Percentiles rank a stretch among this genome's conserved stretches.
Conservation (phyloP, 495 filamentous ascomycete species). For the Eremomyces bilateralis region DNA sequence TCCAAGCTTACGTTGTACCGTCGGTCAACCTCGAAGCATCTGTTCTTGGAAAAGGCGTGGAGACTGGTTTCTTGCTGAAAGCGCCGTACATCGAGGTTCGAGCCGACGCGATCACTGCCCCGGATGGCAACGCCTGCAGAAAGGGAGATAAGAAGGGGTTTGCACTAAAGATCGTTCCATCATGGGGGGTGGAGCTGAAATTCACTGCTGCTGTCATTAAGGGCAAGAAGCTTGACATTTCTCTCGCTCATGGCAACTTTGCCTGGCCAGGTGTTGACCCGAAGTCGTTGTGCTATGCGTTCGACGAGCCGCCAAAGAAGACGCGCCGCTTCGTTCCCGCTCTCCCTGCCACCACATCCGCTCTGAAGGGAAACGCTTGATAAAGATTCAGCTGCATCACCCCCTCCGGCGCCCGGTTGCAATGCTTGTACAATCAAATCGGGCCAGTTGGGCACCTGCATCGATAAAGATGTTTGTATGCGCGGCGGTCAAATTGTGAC, state of each 20-base stretch:
- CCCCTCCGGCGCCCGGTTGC: too few relatives aligned
- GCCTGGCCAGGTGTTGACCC: not conserved
- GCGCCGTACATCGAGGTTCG: constrained; percentile 15
- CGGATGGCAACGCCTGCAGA: constrained; percentile 1
- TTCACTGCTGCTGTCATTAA: not conserved
- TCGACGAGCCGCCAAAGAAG: too few relatives aligned
- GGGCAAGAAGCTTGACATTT: not conserved
- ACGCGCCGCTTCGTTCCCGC: too few relatives aligned
- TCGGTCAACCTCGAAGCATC: constrained; percentile 13
- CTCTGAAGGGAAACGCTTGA: too few relatives aligned
- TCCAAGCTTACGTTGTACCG: constrained; percentile 14
- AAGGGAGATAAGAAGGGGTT: not conserved
- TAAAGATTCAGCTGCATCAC: too few relatives aligned
- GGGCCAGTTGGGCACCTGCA: too few relatives aligned
- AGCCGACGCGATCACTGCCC: constrained; percentile 10
- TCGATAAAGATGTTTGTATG: too few relatives aligned
- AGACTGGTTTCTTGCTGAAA: constrained; percentile 18
- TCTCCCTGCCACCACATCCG: too few relatives aligned
- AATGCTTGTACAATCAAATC: too few relatives aligned
- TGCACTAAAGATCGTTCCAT: not conserved
- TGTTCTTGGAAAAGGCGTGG: constrained; percentile 17
- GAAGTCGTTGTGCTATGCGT: not conserved
- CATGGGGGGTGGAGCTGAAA: not conserved
- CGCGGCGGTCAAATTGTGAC: too few relatives aligned
- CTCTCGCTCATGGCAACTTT: not conserved